A percentile compares a stretch with the other conserved stretches of the same genome.
Evolutionary conservation across 1,139 yeast species (phyloP).

Genomic region (Lodderomyces metapsilosis): DNA sequence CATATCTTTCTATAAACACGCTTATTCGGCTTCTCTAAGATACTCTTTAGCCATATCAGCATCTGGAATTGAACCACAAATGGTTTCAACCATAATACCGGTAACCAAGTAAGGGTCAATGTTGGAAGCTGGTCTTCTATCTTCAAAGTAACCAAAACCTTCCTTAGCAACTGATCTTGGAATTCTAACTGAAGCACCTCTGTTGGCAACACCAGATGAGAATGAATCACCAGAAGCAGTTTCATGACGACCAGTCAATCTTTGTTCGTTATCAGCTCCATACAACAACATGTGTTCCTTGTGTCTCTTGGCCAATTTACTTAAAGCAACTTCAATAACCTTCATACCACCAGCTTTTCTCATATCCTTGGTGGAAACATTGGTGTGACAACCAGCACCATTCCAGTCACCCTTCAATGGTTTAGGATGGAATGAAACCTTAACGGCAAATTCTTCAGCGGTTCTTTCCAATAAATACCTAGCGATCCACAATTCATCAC

Average conservation of each 20-base stretch:
- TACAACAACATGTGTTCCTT: slow-evolving; percentile 92
- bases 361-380: slow-evolving; percentile 90
- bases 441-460: slow-evolving; percentile 98
- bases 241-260: slow-evolving; percentile 98
- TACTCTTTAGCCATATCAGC: slow-evolving; percentile 92
- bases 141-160: slow-evolving; percentile 98
- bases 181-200: slow-evolving; percentile 98
- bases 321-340: slow-evolving; percentile 86
- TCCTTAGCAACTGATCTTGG: slow-evolving; percentile 98
- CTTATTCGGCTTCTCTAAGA: slow-evolving; percentile 59
- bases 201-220: slow-evolving; percentile 98
- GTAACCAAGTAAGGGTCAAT: slow-evolving; percentile 98
- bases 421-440: slow-evolving; percentile 98
- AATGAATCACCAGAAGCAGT: slow-evolving; percentile 91
- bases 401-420: slow-evolving; percentile 99
- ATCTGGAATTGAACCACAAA: slow-evolving; percentile 92
- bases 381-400: slow-evolving; percentile 99
- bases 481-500: slow-evolving; percentile 95
- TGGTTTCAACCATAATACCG: slow-evolving; percentile 96
- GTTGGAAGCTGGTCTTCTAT: slow-evolving; percentile 99
- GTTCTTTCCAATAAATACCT: slow-evolving; percentile 90
- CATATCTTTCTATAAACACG: slow-evolving; percentile 15
- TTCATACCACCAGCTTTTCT: slow-evolving; percentile 96
- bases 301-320: slow-evolving; percentile 94
- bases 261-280: slow-evolving; percentile 90